Evolutionary conservation across 202 grass and related monocot genomes (phyloP).

Genomic region (Musa balbisiana): DNA sequence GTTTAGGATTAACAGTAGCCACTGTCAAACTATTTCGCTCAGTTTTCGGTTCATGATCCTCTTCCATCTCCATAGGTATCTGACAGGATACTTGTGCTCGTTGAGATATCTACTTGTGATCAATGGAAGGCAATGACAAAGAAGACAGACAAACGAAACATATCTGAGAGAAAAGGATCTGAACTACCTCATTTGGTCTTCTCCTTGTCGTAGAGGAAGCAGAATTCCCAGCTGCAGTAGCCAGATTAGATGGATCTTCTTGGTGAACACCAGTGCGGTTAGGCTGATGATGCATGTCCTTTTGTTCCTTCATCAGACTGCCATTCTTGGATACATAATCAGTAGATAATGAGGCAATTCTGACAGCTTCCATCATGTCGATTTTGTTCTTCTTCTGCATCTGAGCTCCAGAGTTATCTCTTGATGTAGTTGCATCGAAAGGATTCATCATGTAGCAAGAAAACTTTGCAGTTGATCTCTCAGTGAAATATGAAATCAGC

Average conservation of each 20-base stretch:
- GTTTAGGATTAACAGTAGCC: slow-evolving; percentile 19
- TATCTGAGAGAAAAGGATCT: not conserved
- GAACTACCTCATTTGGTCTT: slow-evolving; percentile 54
- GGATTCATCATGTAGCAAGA: slow-evolving; percentile 48
- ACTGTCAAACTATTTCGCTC: slow-evolving; percentile 27
- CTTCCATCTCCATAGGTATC: slow-evolving; percentile 8
- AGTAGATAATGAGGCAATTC: slow-evolving; percentile 11
- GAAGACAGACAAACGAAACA: not conserved
- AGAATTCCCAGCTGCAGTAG: slow-evolving; percentile 37
- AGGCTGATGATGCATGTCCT: slow-evolving; percentile 9
- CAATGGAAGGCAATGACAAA: not conserved
- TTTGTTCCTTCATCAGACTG: not conserved
- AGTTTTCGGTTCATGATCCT: slow-evolving; percentile 20
- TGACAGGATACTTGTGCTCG: slow-evolving; percentile 27
- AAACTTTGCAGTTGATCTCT: slow-evolving; percentile 53
- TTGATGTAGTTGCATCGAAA: slow-evolving; percentile 1
- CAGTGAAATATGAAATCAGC: slow-evolving; percentile 72
- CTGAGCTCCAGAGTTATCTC: not conserved
- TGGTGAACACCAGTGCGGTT: not conserved
- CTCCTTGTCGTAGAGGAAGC: slow-evolving; percentile 76
- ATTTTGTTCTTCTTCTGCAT: slow-evolving; percentile 24
- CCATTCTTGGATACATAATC: not conserved
- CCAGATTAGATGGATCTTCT: too few species aligned
- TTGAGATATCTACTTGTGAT: not conserved
- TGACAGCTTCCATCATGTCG: not conserved